Evolutionary conservation across 169 alveolate species (phyloP).

Genomic region (Eimeria praecox): DNA sequence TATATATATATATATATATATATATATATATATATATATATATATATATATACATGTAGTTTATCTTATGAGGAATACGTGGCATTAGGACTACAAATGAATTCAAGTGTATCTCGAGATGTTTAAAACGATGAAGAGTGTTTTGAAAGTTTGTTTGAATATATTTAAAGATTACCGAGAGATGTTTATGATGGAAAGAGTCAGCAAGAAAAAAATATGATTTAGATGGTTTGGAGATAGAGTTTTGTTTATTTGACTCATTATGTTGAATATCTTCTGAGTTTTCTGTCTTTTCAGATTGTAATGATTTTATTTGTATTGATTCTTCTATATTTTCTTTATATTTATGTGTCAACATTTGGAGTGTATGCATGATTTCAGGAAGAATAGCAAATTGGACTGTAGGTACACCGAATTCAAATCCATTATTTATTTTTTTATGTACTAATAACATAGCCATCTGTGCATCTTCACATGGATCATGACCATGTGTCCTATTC

Average conservation of each 20-base stretch:
- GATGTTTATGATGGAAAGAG: not conserved
- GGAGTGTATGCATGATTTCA: not conserved
- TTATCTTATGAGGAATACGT: too few species aligned
- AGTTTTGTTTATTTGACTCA: not conserved
- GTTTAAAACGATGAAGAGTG: not conserved
- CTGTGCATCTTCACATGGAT: slow-evolving; percentile 83
- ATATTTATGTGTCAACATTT: not conserved
- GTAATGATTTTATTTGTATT: not conserved
- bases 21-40: too few species aligned
- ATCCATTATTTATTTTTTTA: slow-evolving; percentile 80
- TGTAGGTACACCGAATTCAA: slow-evolving; percentile 60
- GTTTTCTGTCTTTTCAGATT: not conserved
- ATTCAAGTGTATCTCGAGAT: not conserved
- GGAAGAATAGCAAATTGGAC: slow-evolving; percentile 40
- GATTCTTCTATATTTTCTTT: not conserved
- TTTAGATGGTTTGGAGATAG: not conserved
- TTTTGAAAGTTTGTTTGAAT: not conserved
- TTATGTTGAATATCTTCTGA: not conserved
- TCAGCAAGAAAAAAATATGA: not conserved
- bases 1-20: too few species aligned
- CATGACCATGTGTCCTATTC: slow-evolving; percentile 76
- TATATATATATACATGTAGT: too few species aligned
- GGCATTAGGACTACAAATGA: too few species aligned
- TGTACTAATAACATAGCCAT: slow-evolving; percentile 80
- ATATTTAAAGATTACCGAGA: not conserved